Conservation (phyloP, 345 rosid species). For the Melaleuca alternifolia region DNA sequence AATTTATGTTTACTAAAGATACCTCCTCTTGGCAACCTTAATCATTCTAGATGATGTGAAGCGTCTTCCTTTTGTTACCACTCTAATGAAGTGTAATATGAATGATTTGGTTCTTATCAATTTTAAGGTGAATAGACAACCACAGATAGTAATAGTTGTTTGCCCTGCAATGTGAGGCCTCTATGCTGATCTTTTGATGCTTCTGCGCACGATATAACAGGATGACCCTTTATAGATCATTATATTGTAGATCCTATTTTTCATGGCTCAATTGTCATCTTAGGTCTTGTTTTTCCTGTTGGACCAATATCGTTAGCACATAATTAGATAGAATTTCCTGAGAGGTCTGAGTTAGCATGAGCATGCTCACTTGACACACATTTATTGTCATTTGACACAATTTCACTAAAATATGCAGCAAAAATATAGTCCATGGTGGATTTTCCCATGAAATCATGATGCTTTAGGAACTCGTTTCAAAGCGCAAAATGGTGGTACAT, state of each 20-base stretch:
- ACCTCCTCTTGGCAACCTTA: not conserved
- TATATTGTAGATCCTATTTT: not conserved
- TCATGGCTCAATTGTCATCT: not conserved
- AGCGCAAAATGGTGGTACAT: not conserved
- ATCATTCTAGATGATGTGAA: not conserved
- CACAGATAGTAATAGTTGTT: not conserved
- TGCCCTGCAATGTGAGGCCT: not conserved
- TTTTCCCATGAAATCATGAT: not conserved
- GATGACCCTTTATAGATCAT: not conserved
- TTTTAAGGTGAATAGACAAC: not conserved
- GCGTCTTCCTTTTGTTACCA: not conserved
- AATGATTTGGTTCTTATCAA: not conserved
- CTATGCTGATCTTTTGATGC: not conserved
- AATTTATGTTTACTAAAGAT: not conserved
- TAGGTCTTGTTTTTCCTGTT: not conserved
- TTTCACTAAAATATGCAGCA: not conserved
- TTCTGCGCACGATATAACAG: not conserved
- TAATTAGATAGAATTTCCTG: not conserved
- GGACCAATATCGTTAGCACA: not conserved
- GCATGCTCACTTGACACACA: not conserved
- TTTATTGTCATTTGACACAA: not conserved
- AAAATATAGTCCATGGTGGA: not conserved
- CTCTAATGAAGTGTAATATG: not conserved
- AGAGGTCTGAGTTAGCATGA: not conserved
- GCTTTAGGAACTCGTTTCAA: not conserved